Percentiles rank a stretch among this genome's conserved stretches.
phyloP scores from a whole-genome alignment of 163 green algal species.

The Trebouxiophyceae sp. region DNA sequence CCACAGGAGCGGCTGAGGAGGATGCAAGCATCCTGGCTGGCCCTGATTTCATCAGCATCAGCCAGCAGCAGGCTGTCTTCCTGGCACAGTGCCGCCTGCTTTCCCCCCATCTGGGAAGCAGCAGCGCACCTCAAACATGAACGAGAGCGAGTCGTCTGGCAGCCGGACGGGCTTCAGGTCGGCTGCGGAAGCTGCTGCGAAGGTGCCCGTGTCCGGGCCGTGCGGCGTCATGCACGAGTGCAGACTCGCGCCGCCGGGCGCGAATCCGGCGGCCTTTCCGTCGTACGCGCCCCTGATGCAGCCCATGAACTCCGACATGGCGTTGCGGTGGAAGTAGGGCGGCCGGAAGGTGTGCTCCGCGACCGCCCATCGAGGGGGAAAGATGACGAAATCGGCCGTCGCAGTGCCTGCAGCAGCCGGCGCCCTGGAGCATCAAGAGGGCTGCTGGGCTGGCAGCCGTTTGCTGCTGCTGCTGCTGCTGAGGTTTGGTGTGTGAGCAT shows the following conservation, averaged over 20 bases:
- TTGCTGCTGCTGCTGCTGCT: no score
- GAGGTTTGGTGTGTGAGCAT: no score
- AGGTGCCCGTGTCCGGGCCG: constrained; percentile 82
- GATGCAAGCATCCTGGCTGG: no score
- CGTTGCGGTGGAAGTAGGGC: constrained; percentile 85
- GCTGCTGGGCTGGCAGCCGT: no score
- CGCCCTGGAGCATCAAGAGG: no score
- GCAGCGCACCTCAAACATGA: constrained; percentile 72
- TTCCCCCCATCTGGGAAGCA: background rate
- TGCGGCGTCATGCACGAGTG: constrained; percentile 93
- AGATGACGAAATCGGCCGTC: constrained; percentile 90
- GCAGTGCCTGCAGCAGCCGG: constrained; percentile 55
- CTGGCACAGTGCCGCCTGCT: background rate
- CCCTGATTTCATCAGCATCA: no score
- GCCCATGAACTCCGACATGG: constrained; percentile 96
- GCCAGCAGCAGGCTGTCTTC: background rate
- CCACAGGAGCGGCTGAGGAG: no score
- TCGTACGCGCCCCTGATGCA: constrained; percentile 86
- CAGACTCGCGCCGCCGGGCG: constrained; percentile 71
- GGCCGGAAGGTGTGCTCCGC: constrained; percentile 89
- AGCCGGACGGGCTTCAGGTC: constrained; percentile 45
- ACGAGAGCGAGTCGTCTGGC: constrained; percentile 61
- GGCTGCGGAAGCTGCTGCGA: constrained; percentile 51
- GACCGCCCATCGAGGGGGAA: constrained; percentile 84
- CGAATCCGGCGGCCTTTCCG: constrained; percentile 74